Conservation (phyloP, 768 basidiomycete genomes). For the Collybia sordida region DNA sequence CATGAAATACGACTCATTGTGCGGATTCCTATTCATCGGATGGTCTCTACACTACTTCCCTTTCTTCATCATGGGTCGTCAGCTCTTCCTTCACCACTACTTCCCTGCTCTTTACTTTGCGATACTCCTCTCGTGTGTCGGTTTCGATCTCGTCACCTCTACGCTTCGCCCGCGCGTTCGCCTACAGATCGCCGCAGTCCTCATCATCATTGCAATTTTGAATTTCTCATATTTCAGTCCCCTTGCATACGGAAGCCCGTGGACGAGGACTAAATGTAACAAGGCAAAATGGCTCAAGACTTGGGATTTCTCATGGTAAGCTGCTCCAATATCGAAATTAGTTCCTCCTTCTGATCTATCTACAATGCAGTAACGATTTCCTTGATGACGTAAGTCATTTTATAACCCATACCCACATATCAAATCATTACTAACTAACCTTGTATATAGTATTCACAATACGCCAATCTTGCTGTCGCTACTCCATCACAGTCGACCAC, state of each 20-base stretch:
- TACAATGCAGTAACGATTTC: slow-evolving; percentile 60
- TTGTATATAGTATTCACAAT: slow-evolving; percentile 53
- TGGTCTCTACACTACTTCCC: slow-evolving; percentile 95
- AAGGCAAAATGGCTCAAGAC: slow-evolving; percentile 84
- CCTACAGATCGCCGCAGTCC: slow-evolving; percentile 76
- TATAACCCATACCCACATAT: background rate
- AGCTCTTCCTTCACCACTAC: slow-evolving; percentile 98
- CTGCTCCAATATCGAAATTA: background rate
- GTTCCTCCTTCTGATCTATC: background rate
- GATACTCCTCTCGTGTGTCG: slow-evolving; percentile 70
- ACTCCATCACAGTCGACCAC: slow-evolving; percentile 36
- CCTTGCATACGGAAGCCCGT: slow-evolving; percentile 77
- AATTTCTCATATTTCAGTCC: slow-evolving; percentile 80
- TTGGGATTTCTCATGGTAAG: slow-evolving; percentile 94
- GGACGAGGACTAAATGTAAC: slow-evolving; percentile 82
- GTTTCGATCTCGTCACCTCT: slow-evolving; percentile 87
- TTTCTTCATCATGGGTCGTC: slow-evolving; percentile 96
- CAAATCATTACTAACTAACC: slow-evolving; percentile 2
- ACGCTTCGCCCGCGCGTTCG: slow-evolving; percentile 73
- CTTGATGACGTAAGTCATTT: slow-evolving; percentile 52
- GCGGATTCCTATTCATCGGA: slow-evolving; percentile 88
- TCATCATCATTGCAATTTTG: slow-evolving; percentile 74
- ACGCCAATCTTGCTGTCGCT: slow-evolving; percentile 32
- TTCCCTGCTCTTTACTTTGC: slow-evolving; percentile 95
- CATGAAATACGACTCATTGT: slow-evolving; percentile 87